A percentile compares a stretch with the other conserved stretches of the same genome.
Evolutionary conservation across 768 basidiomycete genomes (phyloP).

Genomic region (Boletus rubropictus): DNA sequence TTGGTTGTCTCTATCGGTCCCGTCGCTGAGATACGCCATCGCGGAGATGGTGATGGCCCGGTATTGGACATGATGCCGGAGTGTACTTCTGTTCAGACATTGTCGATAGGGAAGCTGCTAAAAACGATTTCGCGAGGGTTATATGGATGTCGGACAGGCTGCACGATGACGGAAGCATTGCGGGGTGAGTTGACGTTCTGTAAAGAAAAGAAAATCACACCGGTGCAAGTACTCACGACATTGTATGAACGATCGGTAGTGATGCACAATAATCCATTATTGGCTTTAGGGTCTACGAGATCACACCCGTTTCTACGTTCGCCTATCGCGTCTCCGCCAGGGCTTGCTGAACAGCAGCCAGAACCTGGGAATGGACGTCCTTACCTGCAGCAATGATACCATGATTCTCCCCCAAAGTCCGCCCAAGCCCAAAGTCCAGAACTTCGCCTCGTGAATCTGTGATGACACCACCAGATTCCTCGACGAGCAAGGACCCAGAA

Average conservation of each 20-base stretch:
- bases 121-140: background rate
- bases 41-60: too few relatives aligned
- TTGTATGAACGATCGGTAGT: background rate
- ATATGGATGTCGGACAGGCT: background rate
- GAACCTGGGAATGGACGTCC: conserved; percentile 59
- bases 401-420: conserved; percentile 80
- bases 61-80: background rate
- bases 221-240: too few relatives aligned
- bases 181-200: too few relatives aligned
- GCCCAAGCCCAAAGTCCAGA: conserved; percentile 81
- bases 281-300: background rate
- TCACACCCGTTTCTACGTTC: background rate
- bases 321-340: conserved; percentile 21
- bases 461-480: conserved; percentile 87
- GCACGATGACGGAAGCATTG: too few relatives aligned
- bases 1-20: too few relatives aligned
- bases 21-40: too few relatives aligned
- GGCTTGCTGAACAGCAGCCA: conserved; percentile 70
- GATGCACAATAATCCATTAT: background rate
- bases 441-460: conserved; percentile 74
- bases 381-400: conserved; percentile 82
- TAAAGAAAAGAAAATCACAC: too few relatives aligned
- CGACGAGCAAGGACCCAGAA: conserved; percentile 74
- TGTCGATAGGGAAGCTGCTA: background rate
- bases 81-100: background rate